A percentile compares a stretch with the other conserved stretches of the same genome.
These are phyloP conservation scores for Solanum gandarillasii DNA, from an alignment of 257 asterid species.

Conservation along the genomic window DNA sequence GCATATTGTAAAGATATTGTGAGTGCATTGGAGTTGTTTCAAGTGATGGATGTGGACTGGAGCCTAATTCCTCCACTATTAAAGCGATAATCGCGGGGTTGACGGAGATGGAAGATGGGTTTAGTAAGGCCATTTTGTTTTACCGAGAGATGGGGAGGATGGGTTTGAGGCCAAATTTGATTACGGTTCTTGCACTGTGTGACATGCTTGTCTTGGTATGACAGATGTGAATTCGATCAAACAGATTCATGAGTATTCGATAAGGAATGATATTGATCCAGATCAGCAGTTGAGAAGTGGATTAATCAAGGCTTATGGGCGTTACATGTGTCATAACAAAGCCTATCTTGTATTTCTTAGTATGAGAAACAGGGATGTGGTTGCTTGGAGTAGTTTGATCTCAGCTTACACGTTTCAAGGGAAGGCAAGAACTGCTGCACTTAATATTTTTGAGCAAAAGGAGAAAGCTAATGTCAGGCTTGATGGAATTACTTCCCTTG, in stretches of 20 bases:
- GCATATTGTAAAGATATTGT: constrained; percentile 12
- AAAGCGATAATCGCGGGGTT: constrained; percentile 20
- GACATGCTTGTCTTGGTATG: constrained; percentile 20
- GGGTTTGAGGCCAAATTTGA: constrained; percentile 22
- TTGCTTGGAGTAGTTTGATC: constrained; percentile 43
- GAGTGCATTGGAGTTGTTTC: constrained; percentile 22
- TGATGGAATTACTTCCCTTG: constrained; percentile 31
- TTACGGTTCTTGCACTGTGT: constrained; percentile 26
- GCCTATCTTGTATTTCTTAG: no score
- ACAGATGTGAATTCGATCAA: constrained; percentile 23
- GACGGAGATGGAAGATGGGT: constrained; percentile 7
- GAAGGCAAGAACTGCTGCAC: constrained; percentile 18
- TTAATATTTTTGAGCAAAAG: constrained; percentile 21
- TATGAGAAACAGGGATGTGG: constrained; percentile 22
- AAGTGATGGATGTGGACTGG: constrained; percentile 15
- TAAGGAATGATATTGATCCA: no score
- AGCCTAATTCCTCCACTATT: constrained; percentile 26
- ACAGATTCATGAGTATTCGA: constrained; percentile 26
- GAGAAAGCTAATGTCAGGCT: constrained; percentile 25
- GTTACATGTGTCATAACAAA: no score
- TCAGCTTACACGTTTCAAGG: constrained; percentile 35
- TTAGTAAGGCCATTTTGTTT: constrained; percentile 13
- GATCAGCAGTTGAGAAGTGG: no score
- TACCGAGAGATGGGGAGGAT: constrained; percentile 18
- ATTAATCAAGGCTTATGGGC: no score